Percentiles rank a stretch among this genome's conserved stretches.
Conservation (phyloP, 352 stramenopile species). For the Globisporangium iwayamae region DNA sequence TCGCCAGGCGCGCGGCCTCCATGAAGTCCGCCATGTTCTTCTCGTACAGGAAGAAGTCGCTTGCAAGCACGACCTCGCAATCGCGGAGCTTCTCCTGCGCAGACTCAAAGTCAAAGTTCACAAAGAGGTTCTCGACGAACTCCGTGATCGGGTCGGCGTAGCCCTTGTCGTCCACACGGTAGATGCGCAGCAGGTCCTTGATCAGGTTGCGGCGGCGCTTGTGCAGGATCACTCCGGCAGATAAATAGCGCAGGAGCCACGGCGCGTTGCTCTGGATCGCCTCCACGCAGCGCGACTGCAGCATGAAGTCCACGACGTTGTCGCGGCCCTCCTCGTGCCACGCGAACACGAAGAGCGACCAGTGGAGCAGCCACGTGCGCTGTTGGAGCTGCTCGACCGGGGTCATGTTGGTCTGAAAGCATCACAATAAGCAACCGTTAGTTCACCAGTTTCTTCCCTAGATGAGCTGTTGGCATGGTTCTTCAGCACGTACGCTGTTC, state of each 20-base stretch:
- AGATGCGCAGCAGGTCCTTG: conserved; percentile 95
- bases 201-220: conserved; percentile 92
- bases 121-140: conserved; percentile 97
- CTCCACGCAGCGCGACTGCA: conserved; percentile 90
- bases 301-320: conserved; percentile 97
- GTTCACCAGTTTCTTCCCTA: background rate
- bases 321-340: conserved; percentile 93
- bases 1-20: conserved; percentile 95
- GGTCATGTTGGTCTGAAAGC: conserved; percentile 54
- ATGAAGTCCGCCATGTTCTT: conserved; percentile 98
- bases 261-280: conserved; percentile 98
- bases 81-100: conserved; percentile 92
- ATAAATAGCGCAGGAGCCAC: conserved; percentile 97
- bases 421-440: conserved; percentile 7
- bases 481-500: conserved; percentile 66
- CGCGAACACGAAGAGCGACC: conserved; percentile 95
- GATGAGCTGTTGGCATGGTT: background rate
- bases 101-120: conserved; percentile 99
- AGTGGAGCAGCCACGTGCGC: conserved; percentile 98
- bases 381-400: conserved; percentile 95
- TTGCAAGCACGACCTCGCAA: conserved; percentile 93
- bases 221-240: conserved; percentile 96
- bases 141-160: conserved; percentile 86
- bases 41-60: conserved; percentile 97
- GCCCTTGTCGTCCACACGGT: conserved; percentile 87